Percentiles rank a stretch among this genome's conserved stretches.
Conservation (phyloP, 73 alveolate species). For the Paramecium pentaurelia region DNA sequence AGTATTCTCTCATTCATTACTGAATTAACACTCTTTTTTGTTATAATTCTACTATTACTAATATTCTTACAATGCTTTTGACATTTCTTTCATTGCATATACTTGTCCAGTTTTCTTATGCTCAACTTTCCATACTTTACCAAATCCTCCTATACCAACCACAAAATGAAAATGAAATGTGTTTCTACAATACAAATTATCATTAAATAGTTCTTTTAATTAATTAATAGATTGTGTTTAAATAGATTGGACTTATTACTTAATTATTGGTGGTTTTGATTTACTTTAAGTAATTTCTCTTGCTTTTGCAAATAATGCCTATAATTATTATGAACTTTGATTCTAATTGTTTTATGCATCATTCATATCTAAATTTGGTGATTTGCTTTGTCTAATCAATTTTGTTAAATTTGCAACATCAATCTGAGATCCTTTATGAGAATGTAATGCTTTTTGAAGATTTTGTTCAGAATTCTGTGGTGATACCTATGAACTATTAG, state of each 20-base stretch:
- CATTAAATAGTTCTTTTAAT: slow-evolving; percentile 30
- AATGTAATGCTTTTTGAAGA: slow-evolving; percentile 24
- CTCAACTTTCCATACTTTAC: slow-evolving; percentile 90
- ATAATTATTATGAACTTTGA: neutral
- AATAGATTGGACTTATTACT: neutral
- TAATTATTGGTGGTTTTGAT: neutral
- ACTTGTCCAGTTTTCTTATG: slow-evolving; percentile 66
- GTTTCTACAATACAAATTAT: slow-evolving; percentile 45
- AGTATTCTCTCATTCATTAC: slow-evolving; percentile 55
- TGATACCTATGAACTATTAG: slow-evolving; percentile 8
- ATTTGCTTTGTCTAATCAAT: neutral
- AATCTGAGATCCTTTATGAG: slow-evolving; percentile 23
- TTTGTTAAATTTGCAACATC: slow-evolving; percentile 11
- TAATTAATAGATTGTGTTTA: neutral
- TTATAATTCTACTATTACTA: slow-evolving; percentile 12
- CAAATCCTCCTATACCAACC: slow-evolving; percentile 87
- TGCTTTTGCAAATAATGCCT: slow-evolving; percentile 16
- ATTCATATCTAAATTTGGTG: neutral
- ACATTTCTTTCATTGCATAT: slow-evolving; percentile 87
- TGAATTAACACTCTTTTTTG: slow-evolving; percentile 60
- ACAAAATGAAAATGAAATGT: slow-evolving; percentile 70
- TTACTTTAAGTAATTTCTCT: slow-evolving; percentile 2
- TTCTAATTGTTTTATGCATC: neutral
- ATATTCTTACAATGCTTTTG: slow-evolving; percentile 55
- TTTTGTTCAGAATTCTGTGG: neutral